Conservation (phyloP, 371 early-diverging fungal species). For the Rhizomucor miehei region DNA sequence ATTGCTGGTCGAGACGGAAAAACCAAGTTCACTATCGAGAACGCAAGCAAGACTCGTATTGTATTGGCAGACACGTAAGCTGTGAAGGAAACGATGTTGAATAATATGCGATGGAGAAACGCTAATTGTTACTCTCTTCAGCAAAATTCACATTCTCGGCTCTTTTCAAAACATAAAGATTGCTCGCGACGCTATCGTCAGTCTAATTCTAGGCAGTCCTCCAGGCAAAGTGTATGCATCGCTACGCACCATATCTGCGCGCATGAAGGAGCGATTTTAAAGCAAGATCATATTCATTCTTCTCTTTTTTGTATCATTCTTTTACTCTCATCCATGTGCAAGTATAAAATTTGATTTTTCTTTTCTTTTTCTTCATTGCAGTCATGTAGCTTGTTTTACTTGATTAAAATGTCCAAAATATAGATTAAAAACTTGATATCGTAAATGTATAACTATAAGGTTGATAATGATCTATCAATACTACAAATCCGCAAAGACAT, state of each 20-base stretch:
- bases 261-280: slow-evolving; percentile 94
- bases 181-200: slow-evolving; percentile 95
- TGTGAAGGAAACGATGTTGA: not conserved
- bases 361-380: too few relatives aligned
- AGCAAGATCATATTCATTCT: slow-evolving; percentile 13
- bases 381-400: too few relatives aligned
- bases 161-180: slow-evolving; percentile 96
- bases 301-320: not conserved
- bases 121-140: slow-evolving; percentile 16
- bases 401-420: too few relatives aligned
- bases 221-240: slow-evolving; percentile 98
- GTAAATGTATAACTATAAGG: too few relatives aligned
- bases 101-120: not conserved
- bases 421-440: too few relatives aligned
- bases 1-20: slow-evolving; percentile 99
- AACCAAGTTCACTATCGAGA: slow-evolving; percentile 91
- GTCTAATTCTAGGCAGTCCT: slow-evolving; percentile 95
- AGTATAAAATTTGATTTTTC: too few relatives aligned
- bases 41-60: slow-evolving; percentile 95
- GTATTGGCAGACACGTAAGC: slow-evolving; percentile 95
- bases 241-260: slow-evolving; percentile 81
- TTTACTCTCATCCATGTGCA: not conserved
- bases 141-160: slow-evolving; percentile 96
- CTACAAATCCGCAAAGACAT: too few relatives aligned
- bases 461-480: too few relatives aligned